Evolutionary conservation across 805 yeast genomes (phyloP), one percentile per base, ranked within the genome.

Genomic region (Barnettozyma populi): DNA sequence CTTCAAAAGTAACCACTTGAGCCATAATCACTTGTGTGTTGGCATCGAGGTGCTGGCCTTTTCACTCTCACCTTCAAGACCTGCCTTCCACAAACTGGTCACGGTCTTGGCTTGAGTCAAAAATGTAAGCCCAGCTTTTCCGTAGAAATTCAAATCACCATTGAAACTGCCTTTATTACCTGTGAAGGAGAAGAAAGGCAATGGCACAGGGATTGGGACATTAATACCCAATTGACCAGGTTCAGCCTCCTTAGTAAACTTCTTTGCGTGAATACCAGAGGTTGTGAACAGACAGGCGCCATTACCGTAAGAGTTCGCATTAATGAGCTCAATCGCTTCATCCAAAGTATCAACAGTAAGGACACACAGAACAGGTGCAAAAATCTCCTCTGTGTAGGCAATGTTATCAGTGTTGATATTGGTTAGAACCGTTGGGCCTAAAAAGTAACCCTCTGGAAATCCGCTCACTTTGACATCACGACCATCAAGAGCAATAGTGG

Each of bases 131-230:
- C 90, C 90, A n/a, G 84, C 75, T 69, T 82, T 80, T 50, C 90
- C 90, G 66, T 84, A 84, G 65, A 84, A 84, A 71, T 84, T 84
- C 73, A 84, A 75, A 62, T 84, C 90, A 32, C 90, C 90, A 55
- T 83, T 72, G 76, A 84, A 83, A 7, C 87, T 81, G 35, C 80
- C 85, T 68, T 82, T 82, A 65, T 78, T 79, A 24, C 90, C 90
- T 11, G 90, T 84, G 70, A 84, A 84, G 4, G 87, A 80, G 66
- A 84, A 84, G 86, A 84, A 81, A 50, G 90, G 90, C 63, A 84
- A 70, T 43, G 90, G 90, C 18, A 84, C 90, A 5, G 90, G 90
- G 52, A 84, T 84, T 14, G 90, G 90, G 34, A 84, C 88, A 58
- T 84, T 84, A 56, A 84, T 73, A 47, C 90, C 90, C 44, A 84